phyloP scores from a whole-genome alignment of 257 asterid genomes.

The Solanum dulcamara region DNA sequence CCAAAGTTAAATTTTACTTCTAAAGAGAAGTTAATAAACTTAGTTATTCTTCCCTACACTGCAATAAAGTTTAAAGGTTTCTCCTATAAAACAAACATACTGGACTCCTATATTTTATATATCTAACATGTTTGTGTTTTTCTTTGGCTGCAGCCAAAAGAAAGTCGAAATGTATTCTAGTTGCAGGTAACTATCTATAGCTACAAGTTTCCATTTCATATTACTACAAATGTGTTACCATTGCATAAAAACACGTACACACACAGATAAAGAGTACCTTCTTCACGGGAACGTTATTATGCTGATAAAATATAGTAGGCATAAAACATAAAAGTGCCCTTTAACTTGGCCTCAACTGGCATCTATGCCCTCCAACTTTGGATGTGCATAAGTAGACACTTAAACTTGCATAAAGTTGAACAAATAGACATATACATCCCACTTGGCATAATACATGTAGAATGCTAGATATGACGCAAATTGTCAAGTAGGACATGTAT shows the following conservation, averaged over 20 bases:
- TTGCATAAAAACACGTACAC: neutral
- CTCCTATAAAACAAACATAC: too few species aligned
- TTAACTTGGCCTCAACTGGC: neutral
- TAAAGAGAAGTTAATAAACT: too few species aligned
- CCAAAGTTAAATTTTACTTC: neutral
- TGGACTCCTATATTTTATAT: too few species aligned
- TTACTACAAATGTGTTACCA: neutral
- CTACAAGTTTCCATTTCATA: neutral
- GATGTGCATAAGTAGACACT: neutral
- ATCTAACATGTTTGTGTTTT: neutral
- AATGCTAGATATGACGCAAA: too few species aligned
- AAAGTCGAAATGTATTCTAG: neutral
- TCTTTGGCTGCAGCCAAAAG: neutral
- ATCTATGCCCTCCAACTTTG: neutral
- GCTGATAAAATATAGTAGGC: neutral
- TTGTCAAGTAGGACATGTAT: neutral
- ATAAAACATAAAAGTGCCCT: neutral
- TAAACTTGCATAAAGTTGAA: neutral
- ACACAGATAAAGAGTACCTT: neutral
- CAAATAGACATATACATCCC: fast-evolving
- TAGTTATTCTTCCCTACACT: too few species aligned
- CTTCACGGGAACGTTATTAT: neutral
- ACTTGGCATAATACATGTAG: neutral
- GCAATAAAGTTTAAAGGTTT: too few species aligned
- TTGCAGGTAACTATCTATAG: neutral